A percentile compares a stretch with the other conserved stretches of the same genome.
These are phyloP conservation scores for Suillus variegatus DNA, from an alignment of 768 basidiomycete species.

Conservation along the genomic window DNA sequence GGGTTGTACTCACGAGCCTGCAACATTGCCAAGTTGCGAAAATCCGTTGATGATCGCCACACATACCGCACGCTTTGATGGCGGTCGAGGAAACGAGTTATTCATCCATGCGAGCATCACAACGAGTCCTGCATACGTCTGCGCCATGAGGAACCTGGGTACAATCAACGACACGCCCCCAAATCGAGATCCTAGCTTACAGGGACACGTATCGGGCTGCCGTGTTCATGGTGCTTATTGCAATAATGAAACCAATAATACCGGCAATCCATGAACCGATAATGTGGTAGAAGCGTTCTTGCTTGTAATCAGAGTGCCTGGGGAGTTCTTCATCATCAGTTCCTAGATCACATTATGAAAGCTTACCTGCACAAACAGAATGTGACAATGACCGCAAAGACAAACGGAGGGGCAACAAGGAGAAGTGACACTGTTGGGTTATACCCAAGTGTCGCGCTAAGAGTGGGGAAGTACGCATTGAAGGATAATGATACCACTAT, in stretches of 20 bases:
- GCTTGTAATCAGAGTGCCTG: slow-evolving; percentile 68
- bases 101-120: slow-evolving; percentile 57
- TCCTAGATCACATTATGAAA: neutral
- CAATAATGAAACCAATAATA: slow-evolving; percentile 67
- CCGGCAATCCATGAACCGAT: slow-evolving; percentile 52
- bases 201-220: slow-evolving; percentile 65
- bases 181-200: slow-evolving; percentile 36
- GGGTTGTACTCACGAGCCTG: slow-evolving; percentile 65
- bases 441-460: slow-evolving; percentile 72
- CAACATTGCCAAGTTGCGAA: slow-evolving; percentile 81
- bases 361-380: slow-evolving; percentile 53
- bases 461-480: slow-evolving; percentile 82
- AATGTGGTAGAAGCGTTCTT: slow-evolving; percentile 77
- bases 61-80: slow-evolving; percentile 83
- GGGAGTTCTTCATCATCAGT: neutral
- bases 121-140: slow-evolving; percentile 72
- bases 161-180: slow-evolving; percentile 8
- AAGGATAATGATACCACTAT: slow-evolving; percentile 60
- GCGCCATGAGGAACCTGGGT: slow-evolving; percentile 72
- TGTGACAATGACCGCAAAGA: slow-evolving; percentile 56
- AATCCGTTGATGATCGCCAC: slow-evolving; percentile 81
- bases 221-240: slow-evolving; percentile 64
- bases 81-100: slow-evolving; percentile 69
- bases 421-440: slow-evolving; percentile 62
- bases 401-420: slow-evolving; percentile 78